These are phyloP conservation scores for Sideroxylon spinosum DNA, from an alignment of 179 eudicot species.

Conservation along the genomic window DNA sequence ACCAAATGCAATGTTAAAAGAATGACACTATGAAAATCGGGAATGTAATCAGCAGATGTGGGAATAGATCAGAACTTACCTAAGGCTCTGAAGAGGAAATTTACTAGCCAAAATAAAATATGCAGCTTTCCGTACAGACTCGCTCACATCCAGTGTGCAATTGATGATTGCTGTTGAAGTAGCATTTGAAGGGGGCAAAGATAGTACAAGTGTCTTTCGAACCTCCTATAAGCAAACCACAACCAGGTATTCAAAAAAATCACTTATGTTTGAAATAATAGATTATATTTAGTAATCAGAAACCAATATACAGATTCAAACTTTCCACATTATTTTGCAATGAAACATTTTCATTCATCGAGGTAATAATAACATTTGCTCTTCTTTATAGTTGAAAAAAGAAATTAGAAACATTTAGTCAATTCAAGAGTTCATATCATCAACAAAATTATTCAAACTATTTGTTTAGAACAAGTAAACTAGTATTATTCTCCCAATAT, in stretches of 20 bases:
- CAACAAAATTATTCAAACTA: not conserved
- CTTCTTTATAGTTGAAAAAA: not conserved
- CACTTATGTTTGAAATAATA: not conserved
- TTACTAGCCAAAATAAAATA: slow-evolving; percentile 82
- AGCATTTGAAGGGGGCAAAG: slow-evolving; percentile 75
- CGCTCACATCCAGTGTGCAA: slow-evolving; percentile 87
- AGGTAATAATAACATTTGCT: not conserved
- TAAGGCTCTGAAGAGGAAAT: slow-evolving; percentile 94
- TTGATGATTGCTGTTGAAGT: slow-evolving; percentile 64
- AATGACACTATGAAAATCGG: not conserved
- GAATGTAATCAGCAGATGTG: slow-evolving; percentile 4
- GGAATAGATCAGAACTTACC: slow-evolving; percentile 37
- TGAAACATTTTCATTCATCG: not conserved
- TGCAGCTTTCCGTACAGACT: slow-evolving; percentile 87
- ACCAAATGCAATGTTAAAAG: not conserved
- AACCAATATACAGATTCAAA: not conserved
- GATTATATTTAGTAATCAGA: not conserved
- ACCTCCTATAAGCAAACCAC: slow-evolving; percentile 59
- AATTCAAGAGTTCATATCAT: not conserved
- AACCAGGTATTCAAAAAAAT: not conserved
- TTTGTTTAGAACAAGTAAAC: not conserved
- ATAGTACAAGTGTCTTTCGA: slow-evolving; percentile 74
- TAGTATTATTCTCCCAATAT: not conserved
- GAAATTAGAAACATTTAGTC: not conserved
- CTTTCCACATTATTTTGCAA: not conserved